Base-by-base conservation (phyloP, 2,329 filamentous ascomycete genomes). In the Microcyclosporella mali region DNA sequence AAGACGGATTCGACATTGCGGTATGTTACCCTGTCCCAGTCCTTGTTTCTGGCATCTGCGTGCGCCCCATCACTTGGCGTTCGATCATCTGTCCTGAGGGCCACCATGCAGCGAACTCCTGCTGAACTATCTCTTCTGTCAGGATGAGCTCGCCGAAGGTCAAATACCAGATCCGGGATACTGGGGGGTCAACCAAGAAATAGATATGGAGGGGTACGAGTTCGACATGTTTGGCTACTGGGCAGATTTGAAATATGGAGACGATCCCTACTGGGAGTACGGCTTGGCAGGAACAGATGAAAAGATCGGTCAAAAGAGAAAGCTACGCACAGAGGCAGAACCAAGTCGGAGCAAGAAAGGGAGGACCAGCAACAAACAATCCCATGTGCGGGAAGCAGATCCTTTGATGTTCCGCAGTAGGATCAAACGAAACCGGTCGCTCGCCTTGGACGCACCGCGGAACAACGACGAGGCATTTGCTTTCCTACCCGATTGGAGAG, bases 61-160 rank as follows among this genome's bases (percentile, higher is more conserved):
- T 35, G 35, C 31, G 49, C 36, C 39, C 37, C 16, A 11, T 25
- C 35, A 11, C 9, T 29, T 14, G 11, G 14, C 21, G 16, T 6
- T n/a, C 33, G 4, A 15, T 37, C 31, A 14, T 3, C 19, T 3
- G 3, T 35, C 10, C 37, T 18, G 30, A 9, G 12, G 21, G 8
- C 15, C 8, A 3, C 18, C 27, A 14, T 19, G 19, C 14, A 43
- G 33, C 25, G 37, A 30, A 19, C 40, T 45, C 40, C 19, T 10
- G 32, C 41, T 43, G 35, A 43, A 14, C 8, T 25, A 3, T 16
- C 29, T 27, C 8, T 16, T 12, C 19, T n/a, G n/a, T n/a, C 40
- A 72, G 62, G 71, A 74, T 48, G 71, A 73, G 46, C 67, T 74
- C 11, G 71, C 70, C 41, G 70, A 73, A 51, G 67, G 67, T 28